Evolutionary conservation across 495 filamentous ascomycete species (phyloP).

Genomic region (Melanomma pulvis-pyrius): DNA sequence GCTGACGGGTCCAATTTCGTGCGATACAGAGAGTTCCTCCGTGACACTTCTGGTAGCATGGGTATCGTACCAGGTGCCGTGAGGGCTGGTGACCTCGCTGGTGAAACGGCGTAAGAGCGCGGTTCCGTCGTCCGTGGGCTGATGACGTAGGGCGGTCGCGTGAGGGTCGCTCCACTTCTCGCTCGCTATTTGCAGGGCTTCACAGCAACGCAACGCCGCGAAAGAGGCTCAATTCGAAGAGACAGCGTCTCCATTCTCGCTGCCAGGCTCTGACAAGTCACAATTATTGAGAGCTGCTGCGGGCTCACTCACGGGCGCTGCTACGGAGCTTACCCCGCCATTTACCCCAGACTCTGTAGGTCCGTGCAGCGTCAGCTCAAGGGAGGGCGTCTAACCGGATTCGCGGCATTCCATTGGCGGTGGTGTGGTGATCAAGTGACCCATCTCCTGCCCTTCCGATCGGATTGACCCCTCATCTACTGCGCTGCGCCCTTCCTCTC

Average conservation of each 20-base stretch:
- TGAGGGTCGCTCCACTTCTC: constrained; percentile 12
- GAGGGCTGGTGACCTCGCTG: neutral
- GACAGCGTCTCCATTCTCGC: neutral
- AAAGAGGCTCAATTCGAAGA: neutral
- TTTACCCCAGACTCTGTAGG: constrained; percentile 21
- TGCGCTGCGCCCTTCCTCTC: constrained; percentile 18
- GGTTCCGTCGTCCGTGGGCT: constrained; percentile 1
- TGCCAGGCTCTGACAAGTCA: neutral
- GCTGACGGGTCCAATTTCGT: neutral
- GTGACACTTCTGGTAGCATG: neutral
- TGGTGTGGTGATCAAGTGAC: constrained; percentile 39
- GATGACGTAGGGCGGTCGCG: constrained; percentile 30
- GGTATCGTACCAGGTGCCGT: neutral
- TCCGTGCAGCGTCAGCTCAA: constrained; percentile 16
- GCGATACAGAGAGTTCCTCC: neutral
- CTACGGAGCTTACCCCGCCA: constrained; percentile 14
- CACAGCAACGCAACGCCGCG: neutral
- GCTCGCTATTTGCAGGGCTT: neutral
- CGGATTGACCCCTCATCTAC: constrained; percentile 35
- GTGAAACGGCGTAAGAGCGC: constrained; percentile 1
- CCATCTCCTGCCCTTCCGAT: constrained; percentile 17
- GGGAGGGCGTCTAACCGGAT: constrained; percentile 22
- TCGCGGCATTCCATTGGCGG: constrained; percentile 27
- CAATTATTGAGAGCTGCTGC: neutral
- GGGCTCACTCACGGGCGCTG: neutral